Percentiles rank a stretch among this genome's conserved stretches.
Evolutionary conservation across 495 filamentous ascomycete species (phyloP).

Genomic region (Cercophora sp.): DNA sequence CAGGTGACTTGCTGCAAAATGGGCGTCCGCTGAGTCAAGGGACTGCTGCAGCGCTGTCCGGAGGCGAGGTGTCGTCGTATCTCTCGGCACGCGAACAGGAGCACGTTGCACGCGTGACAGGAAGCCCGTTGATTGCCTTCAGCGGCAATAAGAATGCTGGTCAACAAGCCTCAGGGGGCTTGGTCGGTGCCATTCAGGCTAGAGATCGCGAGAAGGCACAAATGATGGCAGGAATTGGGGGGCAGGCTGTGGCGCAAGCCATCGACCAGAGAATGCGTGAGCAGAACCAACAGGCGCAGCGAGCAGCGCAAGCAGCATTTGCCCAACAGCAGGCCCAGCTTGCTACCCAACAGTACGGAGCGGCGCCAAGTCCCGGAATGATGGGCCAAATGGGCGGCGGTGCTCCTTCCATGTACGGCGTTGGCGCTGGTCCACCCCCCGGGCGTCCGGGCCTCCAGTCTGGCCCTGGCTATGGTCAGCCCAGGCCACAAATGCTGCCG

Average conservation of each 20-base stretch:
- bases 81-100: slow-evolving; percentile 93
- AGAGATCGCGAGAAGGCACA: slow-evolving; percentile 70
- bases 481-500: slow-evolving; percentile 19
- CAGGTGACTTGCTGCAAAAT: slow-evolving; percentile 33
- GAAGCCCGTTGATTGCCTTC: slow-evolving; percentile 73
- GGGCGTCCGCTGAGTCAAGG: slow-evolving; percentile 31
- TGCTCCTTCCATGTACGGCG: slow-evolving; percentile 29
- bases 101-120: slow-evolving; percentile 83
- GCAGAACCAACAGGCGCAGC: slow-evolving; percentile 40
- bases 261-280: slow-evolving; percentile 70
- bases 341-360: slow-evolving; percentile 17
- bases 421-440: slow-evolving; percentile 18
- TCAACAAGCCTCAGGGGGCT: slow-evolving; percentile 54
- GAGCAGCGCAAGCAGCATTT: slow-evolving; percentile 27
- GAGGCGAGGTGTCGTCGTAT: slow-evolving; percentile 57
- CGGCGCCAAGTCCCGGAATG: slow-evolving; percentile 16
- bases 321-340: slow-evolving; percentile 36
- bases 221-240: slow-evolving; percentile 66
- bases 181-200: slow-evolving; percentile 72
- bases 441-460: slow-evolving; percentile 18
- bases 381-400: slow-evolving; percentile 16
- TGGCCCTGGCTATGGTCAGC: slow-evolving; percentile 9
- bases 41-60: slow-evolving; percentile 25
- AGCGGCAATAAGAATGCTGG: slow-evolving; percentile 49
- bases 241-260: slow-evolving; percentile 73